phyloP scores from a whole-genome alignment of 306 rosid species.

The Gastrolobium villosum region DNA sequence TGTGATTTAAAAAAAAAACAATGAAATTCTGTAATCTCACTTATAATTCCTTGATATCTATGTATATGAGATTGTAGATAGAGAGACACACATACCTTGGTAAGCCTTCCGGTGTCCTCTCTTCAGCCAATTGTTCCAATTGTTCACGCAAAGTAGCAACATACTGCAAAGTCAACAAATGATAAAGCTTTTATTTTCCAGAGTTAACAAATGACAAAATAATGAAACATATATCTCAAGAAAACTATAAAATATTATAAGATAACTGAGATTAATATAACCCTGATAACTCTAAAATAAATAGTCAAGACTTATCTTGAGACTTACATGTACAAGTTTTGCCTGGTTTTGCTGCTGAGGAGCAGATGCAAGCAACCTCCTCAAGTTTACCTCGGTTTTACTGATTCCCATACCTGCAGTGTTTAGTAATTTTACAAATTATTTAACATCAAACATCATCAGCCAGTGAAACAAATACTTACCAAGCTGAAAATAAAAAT shows the following conservation, averaged over 20 bases:
- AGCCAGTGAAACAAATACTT: constrained; percentile 17
- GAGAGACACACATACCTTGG: constrained; percentile 64
- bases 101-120: constrained; percentile 81
- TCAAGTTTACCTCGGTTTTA: constrained; percentile 88
- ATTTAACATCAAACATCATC: constrained; percentile 11
- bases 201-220: constrained; percentile 29
- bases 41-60: constrained; percentile 6
- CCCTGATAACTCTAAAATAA: constrained; percentile 3
- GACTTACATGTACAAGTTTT: constrained; percentile 85
- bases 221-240: constrained; percentile 2
- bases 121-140: constrained; percentile 85
- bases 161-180: constrained; percentile 66
- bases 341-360: constrained; percentile 89
- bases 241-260: constrained; percentile 31
- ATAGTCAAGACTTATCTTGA: constrained; percentile 17
- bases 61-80: constrained; percentile 26
- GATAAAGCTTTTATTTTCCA: constrained; percentile 15
- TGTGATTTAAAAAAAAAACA: neutral
- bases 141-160: constrained; percentile 88
- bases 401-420: constrained; percentile 76
- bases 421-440: constrained; percentile 4
- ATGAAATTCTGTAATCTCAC: neutral
- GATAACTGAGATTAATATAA: constrained; percentile 21
- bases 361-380: constrained; percentile 86
- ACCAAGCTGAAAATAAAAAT: neutral